Base-by-base conservation (phyloP, 495 filamentous ascomycete genomes). In the Melanomma pulvis-pyrius region DNA sequence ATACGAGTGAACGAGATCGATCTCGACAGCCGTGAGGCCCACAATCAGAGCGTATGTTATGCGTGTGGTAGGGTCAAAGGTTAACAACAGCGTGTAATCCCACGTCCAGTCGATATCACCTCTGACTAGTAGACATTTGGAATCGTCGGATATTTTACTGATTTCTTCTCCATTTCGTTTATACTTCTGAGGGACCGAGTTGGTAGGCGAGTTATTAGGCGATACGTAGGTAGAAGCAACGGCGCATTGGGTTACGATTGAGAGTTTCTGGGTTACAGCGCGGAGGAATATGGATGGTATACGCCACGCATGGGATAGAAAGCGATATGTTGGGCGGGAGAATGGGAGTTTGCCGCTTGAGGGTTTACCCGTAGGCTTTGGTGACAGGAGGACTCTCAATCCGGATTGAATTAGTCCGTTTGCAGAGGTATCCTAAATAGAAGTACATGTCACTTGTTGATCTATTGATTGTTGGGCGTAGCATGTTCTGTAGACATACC, bases 71-170 rank as follows among this genome's bases (percentile, higher is more conserved):
- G 60, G 48, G 30, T 63, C 49, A 15, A 36, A 46, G 9, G 46
- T 63, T 5, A 63, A 19, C 9, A 54, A 28, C 1, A 63, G 25
- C 4, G 48, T 63, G 48, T 63, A 63, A 25, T 63, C 60, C 60
- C 60, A 63, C 2, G 60, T 63, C 60, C 60, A 63, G 22, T 63
- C 60, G 1, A 63, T 32, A 54, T 63, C 60, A 12, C 60, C 60
- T 29, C 60, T 29, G 13, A 63, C 49, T 1, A 63, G 32, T 11
- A 63, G 44, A n/a, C 48, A 63, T 13, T 13, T 53, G 2, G 60
- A 28, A 1, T 21, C 2, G 21, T 61, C 59, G 17, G 59, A 61
- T 36, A 61, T 32, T 6, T 1, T 54, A 36, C 49, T 63, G 6
- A 13, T 46, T 26, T 13, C 41, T 9, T 54, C 60, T 11, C 46